Evolutionary conservation across 2,329 filamentous ascomycete genomes (phyloP).

Genomic region (Fusarium mexicanum): DNA sequence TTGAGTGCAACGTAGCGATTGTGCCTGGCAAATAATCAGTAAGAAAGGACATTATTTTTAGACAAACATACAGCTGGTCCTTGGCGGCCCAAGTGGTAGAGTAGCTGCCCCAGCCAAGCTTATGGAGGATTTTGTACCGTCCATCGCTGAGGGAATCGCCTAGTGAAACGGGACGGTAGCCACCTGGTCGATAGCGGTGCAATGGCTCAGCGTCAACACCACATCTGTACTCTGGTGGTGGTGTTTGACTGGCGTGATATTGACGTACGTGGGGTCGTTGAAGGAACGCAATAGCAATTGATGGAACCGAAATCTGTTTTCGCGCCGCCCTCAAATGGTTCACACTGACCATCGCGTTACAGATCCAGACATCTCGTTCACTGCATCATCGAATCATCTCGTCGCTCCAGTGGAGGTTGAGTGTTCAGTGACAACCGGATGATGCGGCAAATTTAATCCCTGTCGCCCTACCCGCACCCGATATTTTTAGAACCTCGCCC

Average conservation of each 20-base stretch:
- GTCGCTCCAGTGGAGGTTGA: neutral
- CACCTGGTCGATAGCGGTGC: slow-evolving; percentile 39
- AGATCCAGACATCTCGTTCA: rapidly evolving
- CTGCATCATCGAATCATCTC: neutral
- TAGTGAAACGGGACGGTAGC: slow-evolving; percentile 54
- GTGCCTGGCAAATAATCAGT: neutral
- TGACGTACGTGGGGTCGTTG: rapidly evolving
- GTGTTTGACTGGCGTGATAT: neutral
- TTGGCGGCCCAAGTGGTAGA: slow-evolving; percentile 58
- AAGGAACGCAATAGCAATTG: neutral
- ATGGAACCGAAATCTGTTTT: rapidly evolving
- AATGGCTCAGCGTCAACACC: slow-evolving; percentile 31
- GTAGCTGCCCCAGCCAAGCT: slow-evolving; percentile 55
- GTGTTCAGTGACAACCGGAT: neutral
- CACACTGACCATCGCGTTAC: neutral
- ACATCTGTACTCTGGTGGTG: neutral
- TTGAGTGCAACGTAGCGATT: slow-evolving; percentile 31
- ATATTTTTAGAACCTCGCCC: slow-evolving; percentile 16
- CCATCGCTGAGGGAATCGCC: slow-evolving; percentile 51
- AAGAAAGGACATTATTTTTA: neutral
- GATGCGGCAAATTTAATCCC: slow-evolving; percentile 3
- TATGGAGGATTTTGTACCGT: slow-evolving; percentile 55
- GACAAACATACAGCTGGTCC: slow-evolving; percentile 39
- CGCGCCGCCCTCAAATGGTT: neutral
- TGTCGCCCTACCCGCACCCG: neutral